A percentile compares a stretch with the other conserved stretches of the same genome.
Evolutionary conservation across 306 rosid species (phyloP).

Genomic region (Lablab purpureus): DNA sequence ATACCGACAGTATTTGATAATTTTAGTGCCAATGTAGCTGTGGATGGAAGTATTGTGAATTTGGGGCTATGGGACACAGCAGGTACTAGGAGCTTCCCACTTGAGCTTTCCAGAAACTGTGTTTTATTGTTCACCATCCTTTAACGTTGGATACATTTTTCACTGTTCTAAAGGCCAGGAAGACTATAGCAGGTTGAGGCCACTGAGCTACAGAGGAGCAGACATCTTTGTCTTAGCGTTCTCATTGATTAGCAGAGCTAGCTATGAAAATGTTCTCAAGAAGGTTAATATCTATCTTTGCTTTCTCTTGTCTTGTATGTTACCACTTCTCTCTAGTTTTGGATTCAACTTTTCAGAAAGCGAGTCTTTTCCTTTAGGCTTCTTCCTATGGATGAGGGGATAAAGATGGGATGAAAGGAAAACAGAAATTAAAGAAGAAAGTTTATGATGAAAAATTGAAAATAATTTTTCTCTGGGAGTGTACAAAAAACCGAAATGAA

Average conservation of each 20-base stretch:
- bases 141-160: conserved; percentile 10
- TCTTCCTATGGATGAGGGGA: neutral
- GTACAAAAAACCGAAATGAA: neutral
- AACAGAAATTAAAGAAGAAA: conserved; percentile 9
- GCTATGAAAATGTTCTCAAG: conserved; percentile 97
- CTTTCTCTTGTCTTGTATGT: conserved; percentile 1
- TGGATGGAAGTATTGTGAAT: conserved; percentile 91
- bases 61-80: conserved; percentile 99
- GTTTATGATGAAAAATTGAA: conserved; percentile 10
- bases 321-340: conserved; percentile 27
- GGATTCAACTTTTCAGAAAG: conserved; percentile 39
- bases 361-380: conserved; percentile 16
- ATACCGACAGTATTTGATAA: conserved; percentile 96
- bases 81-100: conserved; percentile 56
- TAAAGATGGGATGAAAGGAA: conserved; percentile 18
- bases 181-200: conserved; percentile 98
- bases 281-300: conserved; percentile 54
- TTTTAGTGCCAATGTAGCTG: conserved; percentile 96
- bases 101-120: conserved; percentile 30
- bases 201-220: conserved; percentile 97
- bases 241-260: conserved; percentile 90
- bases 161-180: conserved; percentile 79
- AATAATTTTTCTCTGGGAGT: neutral
- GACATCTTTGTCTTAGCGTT: conserved; percentile 91
- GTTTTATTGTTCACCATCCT: neutral